phyloP scores from a whole-genome alignment of 306 rosid genomes.

The Lathyrus tuberosus region DNA sequence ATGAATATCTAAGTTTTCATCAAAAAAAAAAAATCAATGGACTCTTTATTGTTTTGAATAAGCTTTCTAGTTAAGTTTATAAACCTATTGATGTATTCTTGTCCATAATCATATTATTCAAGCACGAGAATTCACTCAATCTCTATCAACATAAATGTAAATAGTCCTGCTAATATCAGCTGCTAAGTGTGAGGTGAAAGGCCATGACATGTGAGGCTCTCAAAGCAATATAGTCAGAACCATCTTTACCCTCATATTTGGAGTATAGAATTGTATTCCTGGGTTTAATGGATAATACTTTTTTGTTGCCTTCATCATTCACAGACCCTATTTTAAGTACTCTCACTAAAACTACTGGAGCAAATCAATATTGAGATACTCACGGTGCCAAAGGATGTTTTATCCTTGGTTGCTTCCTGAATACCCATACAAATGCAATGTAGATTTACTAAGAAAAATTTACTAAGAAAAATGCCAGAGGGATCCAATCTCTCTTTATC shows the following conservation, averaged over 20 bases:
- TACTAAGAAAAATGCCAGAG: too few species aligned
- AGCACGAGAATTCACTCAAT: not conserved
- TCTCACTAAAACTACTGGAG: not conserved
- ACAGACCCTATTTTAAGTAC: constrained; percentile 42
- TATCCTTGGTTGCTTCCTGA: constrained; percentile 78
- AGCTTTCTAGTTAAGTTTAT: not conserved
- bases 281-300: constrained; percentile 51
- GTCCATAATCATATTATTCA: not conserved
- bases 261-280: constrained; percentile 79
- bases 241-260: constrained; percentile 87
- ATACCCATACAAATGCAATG: too few species aligned
- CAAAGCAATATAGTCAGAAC: constrained; percentile 62
- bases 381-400: constrained; percentile 87
- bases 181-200: too few species aligned
- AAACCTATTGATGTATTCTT: not conserved
- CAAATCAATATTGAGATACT: constrained; percentile 14
- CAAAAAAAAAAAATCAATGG: too few species aligned
- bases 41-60: not conserved
- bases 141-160: not conserved
- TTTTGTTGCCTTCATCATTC: constrained; percentile 79
- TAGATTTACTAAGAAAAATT: too few species aligned
- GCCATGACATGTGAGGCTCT: constrained; percentile 79
- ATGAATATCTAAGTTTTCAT: too few species aligned
- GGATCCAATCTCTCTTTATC: too few species aligned
- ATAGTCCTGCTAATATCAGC: not conserved